Conservation (phyloP, 2,329 filamentous ascomycete species). For the Fusarium cicatricum region DNA sequence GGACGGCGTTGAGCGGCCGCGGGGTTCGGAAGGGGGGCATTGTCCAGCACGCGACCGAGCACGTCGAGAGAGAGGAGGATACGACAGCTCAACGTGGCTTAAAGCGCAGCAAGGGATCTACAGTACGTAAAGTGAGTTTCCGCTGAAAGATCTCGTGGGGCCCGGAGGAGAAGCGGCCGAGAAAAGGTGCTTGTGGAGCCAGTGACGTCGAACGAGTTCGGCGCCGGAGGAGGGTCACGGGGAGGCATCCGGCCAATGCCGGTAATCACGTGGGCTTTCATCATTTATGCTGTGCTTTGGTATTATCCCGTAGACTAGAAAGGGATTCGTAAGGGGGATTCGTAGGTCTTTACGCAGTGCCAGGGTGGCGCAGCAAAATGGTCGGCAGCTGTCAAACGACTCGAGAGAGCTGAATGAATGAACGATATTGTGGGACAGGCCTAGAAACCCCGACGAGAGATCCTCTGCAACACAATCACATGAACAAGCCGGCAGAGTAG, state of each 20-base stretch:
- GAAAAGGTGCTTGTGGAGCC: conserved; percentile 15
- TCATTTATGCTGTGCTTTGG: no score
- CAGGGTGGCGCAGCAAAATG: conserved; percentile 13
- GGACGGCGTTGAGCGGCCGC: conserved; percentile 6
- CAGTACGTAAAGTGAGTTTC: conserved; percentile 18
- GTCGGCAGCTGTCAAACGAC: conserved; percentile 10
- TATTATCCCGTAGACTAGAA: not conserved
- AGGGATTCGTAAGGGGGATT: not conserved
- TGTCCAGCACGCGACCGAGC: not conserved
- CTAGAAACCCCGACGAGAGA: not conserved
- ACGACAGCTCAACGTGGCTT: conserved; percentile 8
- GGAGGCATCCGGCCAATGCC: no score
- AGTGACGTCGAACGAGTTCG: conserved; percentile 29
- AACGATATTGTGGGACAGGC: not conserved
- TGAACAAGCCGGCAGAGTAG: conserved; percentile 1
- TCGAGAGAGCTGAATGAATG: not conserved
- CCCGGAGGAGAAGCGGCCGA: not conserved
- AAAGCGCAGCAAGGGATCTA: conserved; percentile 9
- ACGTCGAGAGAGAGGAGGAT: not conserved
- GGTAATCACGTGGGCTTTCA: no score
- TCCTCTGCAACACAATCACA: not conserved
- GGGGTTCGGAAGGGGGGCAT: conserved; percentile 9
- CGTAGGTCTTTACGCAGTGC: not conserved
- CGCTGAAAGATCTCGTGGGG: conserved; percentile 21
- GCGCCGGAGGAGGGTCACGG: conserved; percentile 11